These are phyloP conservation scores for Aciculosporium take DNA, from an alignment of 2,329 filamentous ascomycete genomes.

Conservation along the genomic window DNA sequence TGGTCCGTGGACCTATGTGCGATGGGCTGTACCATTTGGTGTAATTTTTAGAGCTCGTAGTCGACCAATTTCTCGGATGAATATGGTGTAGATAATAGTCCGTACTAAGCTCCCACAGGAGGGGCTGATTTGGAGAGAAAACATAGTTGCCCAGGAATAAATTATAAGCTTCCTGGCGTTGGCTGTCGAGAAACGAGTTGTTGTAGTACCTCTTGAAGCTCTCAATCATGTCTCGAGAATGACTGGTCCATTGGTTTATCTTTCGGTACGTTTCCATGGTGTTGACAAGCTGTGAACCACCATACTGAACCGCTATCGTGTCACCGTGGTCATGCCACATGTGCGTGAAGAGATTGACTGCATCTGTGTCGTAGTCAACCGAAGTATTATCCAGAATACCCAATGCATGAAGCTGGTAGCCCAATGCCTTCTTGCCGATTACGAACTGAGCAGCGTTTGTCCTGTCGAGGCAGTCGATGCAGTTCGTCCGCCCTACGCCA, in stretches of 20 bases:
- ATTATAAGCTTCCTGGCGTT: constrained; percentile 95
- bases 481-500: constrained; percentile 87
- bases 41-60: constrained; percentile 53
- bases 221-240: constrained; percentile 96
- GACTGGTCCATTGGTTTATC: constrained; percentile 97
- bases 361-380: constrained; percentile 88
- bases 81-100: constrained; percentile 95
- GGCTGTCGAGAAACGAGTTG: constrained; percentile 95
- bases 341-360: constrained; percentile 88
- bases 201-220: constrained; percentile 99
- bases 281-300: constrained; percentile 92
- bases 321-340: constrained; percentile 99
- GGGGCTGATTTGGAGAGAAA: constrained; percentile 71
- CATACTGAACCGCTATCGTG: constrained; percentile 94
- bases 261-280: constrained; percentile 99
- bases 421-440: constrained; percentile 85
- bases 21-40: constrained; percentile 77
- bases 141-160: constrained; percentile 94
- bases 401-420: constrained; percentile 80
- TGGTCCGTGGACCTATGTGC: constrained; percentile 46
- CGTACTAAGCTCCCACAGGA: constrained; percentile 91
- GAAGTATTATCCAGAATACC: constrained; percentile 68
- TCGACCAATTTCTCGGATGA: constrained; percentile 60
- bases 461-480: constrained; percentile 91
- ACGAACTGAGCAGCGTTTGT: constrained; percentile 98